Conservation (phyloP, 768 basidiomycete species). For the Auricularia auricula-judae region DNA sequence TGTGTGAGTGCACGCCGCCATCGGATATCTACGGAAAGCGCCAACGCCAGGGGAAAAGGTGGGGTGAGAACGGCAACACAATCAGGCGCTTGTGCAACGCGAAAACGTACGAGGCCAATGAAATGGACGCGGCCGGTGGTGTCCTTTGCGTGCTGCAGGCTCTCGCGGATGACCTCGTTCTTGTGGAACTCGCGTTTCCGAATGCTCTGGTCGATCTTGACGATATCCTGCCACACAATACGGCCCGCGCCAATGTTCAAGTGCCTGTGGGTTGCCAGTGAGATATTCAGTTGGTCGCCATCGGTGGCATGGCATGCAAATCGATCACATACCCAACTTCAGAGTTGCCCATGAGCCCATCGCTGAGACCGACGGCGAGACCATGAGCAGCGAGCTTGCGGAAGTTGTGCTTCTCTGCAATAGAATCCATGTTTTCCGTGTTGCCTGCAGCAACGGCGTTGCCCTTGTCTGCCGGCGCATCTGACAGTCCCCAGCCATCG, state of each 20-base stretch:
- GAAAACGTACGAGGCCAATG: constrained; percentile 61
- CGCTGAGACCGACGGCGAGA: constrained; percentile 82
- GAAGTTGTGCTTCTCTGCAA: constrained; percentile 64
- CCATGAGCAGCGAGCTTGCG: constrained; percentile 75
- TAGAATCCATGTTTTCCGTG: constrained; percentile 83
- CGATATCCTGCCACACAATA: constrained; percentile 96
- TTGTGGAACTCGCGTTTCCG: constrained; percentile 82
- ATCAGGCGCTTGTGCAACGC: too few relatives aligned
- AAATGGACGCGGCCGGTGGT: constrained; percentile 78
- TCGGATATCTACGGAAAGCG: constrained; percentile 58
- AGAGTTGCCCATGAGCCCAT: constrained; percentile 96
- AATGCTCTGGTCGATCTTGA: constrained; percentile 86
- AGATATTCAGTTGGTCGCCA: neutral
- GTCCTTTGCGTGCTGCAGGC: constrained; percentile 68
- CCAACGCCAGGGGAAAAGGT: too few relatives aligned
- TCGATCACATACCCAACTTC: constrained; percentile 73
- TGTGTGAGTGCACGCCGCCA: constrained; percentile 96
- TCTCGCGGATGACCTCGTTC: constrained; percentile 57
- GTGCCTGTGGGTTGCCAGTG: constrained; percentile 41
- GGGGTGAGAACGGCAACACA: neutral
- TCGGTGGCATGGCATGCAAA: neutral
- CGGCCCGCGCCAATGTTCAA: constrained; percentile 92
- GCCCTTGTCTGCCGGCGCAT: constrained; percentile 44
- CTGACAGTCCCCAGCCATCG: constrained; percentile 85
- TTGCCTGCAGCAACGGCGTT: constrained; percentile 79